phyloP scores from a whole-genome alignment of 345 rosid species.

The Leavenworthia alabamica region DNA sequence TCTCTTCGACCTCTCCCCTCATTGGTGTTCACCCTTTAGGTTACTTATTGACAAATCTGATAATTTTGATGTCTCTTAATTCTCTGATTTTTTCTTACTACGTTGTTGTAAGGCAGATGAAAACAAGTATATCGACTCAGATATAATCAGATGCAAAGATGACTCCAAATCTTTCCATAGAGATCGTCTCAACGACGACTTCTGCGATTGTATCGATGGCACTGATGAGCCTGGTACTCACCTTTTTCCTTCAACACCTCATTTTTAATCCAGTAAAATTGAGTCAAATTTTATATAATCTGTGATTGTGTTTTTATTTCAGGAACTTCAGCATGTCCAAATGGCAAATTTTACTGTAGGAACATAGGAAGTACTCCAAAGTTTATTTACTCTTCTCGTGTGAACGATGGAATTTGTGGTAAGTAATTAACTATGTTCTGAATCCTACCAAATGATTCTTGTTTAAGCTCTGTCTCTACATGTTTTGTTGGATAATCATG shows the following conservation, averaged over 20 bases:
- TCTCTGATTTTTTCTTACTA: not conserved
- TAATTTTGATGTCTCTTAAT: not conserved
- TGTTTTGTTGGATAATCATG: not conserved
- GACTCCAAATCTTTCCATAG: constrained; percentile 63
- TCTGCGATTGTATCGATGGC: constrained; percentile 91
- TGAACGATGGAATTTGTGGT: constrained; percentile 35
- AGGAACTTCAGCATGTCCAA: constrained; percentile 54
- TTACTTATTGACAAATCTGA: constrained; percentile 6
- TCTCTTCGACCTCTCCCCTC: constrained; percentile 26
- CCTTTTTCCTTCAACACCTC: not conserved
- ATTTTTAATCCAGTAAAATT: not conserved
- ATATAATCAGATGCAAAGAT: constrained; percentile 78
- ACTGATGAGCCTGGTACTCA: constrained; percentile 89
- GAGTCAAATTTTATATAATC: not conserved
- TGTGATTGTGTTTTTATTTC: constrained; percentile 1
- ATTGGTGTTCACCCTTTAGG: constrained; percentile 76
- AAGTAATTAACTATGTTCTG: not conserved
- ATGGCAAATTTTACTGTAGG: constrained; percentile 30
- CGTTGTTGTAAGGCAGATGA: constrained; percentile 39
- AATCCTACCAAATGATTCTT: constrained; percentile 1
- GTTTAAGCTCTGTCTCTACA: too few relatives aligned
- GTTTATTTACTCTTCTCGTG: constrained; percentile 35
- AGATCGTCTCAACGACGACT: constrained; percentile 84
- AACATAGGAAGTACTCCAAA: constrained; percentile 32
- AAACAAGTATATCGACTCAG: constrained; percentile 50